phyloP scores from a whole-genome alignment of 129 eudicot species.

The Flaveria sonorensis region DNA sequence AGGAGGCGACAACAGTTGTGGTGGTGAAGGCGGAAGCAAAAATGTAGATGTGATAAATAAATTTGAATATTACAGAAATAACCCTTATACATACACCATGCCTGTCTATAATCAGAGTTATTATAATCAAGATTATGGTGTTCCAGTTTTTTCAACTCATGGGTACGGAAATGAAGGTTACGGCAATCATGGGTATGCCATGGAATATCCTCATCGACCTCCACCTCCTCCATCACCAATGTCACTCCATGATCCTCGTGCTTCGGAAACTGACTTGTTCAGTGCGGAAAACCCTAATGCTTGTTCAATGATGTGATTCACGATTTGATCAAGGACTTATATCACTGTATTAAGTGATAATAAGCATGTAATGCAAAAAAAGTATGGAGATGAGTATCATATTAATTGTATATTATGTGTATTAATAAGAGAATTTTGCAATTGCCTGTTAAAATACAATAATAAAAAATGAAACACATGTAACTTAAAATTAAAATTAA shows the following conservation, averaged over 20 bases:
- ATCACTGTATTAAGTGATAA: not conserved
- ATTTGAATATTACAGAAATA: constrained; percentile 43
- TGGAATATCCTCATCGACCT: constrained; percentile 36
- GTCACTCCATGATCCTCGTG: constrained; percentile 32
- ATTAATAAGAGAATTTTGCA: constrained; percentile 19
- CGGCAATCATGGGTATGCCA: constrained; percentile 35
- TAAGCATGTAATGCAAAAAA: constrained; percentile 25
- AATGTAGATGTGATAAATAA: constrained; percentile 50
- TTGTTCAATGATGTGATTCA: constrained; percentile 61
- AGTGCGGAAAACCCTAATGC: constrained; percentile 73
- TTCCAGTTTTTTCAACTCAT: constrained; percentile 22
- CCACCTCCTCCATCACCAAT: constrained; percentile 45
- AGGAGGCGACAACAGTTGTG: too few species aligned
- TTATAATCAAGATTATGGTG: constrained; percentile 56
- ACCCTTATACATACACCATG: constrained; percentile 47
- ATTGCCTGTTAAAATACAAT: not conserved
- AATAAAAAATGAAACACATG: not conserved
- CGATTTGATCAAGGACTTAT: not conserved
- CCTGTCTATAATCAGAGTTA: constrained; percentile 51
- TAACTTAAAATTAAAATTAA: not conserved
- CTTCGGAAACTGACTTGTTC: constrained; percentile 45
- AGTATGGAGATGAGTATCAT: not conserved
- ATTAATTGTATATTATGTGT: constrained; percentile 23
- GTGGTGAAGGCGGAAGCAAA: constrained; percentile 27
- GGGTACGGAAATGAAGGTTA: constrained; percentile 41